Percentiles rank a stretch among this genome's conserved stretches.
These are phyloP conservation scores for Globisporangium rhizosaccharum DNA, from an alignment of 352 stramenopile genomes.

Conservation along the genomic window DNA sequence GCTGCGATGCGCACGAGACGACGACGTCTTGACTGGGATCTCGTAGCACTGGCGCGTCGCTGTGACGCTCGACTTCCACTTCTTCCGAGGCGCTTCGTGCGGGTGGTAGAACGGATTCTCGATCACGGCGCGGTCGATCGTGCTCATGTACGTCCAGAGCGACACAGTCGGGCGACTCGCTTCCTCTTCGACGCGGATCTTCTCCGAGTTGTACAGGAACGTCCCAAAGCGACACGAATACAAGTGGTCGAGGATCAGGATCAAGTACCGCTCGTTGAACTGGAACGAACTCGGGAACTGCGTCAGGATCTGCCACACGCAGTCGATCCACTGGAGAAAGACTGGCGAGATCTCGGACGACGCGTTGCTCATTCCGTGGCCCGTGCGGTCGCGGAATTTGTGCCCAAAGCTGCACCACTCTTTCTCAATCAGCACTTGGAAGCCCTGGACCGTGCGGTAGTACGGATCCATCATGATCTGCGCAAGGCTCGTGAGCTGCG, in stretches of 20 bases:
- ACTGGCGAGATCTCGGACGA: conserved; percentile 96
- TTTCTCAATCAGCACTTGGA: conserved; percentile 85
- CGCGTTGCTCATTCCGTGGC: conserved; percentile 36
- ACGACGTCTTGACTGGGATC: conserved; percentile 10
- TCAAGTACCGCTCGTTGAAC: conserved; percentile 83
- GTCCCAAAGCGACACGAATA: conserved; percentile 87
- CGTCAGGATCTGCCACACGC: conserved; percentile 72
- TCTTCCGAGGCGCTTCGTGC: conserved; percentile 32
- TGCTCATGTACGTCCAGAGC: conserved; percentile 73
- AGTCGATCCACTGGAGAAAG: conserved; percentile 92
- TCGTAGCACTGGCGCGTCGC: conserved; percentile 59
- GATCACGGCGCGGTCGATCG: conserved; percentile 53
- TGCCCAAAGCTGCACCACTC: conserved; percentile 89
- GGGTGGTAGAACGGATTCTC: conserved; percentile 72
- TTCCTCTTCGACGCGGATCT: conserved; percentile 50
- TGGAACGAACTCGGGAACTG: conserved; percentile 82
- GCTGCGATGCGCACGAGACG: too few relatives aligned
- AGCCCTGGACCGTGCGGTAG: conserved; percentile 85
- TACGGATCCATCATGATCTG: conserved; percentile 89
- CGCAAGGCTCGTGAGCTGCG: conserved; percentile 79
- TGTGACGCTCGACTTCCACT: conserved; percentile 49
- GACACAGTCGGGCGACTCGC: conserved; percentile 49
- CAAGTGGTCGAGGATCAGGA: conserved; percentile 75
- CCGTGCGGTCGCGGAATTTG: conserved; percentile 79
- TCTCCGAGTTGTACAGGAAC: conserved; percentile 95